These are phyloP conservation scores for Maudiozyma humilis DNA, from an alignment of 1,139 yeast species.

Conservation along the genomic window DNA sequence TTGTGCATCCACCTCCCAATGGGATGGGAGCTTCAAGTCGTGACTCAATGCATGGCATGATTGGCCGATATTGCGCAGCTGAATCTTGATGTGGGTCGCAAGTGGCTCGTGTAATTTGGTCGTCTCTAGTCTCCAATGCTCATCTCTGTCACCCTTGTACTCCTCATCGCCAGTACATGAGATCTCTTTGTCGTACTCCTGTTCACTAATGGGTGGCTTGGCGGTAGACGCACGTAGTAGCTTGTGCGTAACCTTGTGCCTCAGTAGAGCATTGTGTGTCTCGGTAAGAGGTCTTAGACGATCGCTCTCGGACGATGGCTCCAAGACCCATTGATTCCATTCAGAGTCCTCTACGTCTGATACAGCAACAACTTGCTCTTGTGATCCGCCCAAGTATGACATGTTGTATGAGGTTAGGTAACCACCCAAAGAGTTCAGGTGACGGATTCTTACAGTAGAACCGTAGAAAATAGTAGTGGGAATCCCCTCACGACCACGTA, in stretches of 20 bases:
- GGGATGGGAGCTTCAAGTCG: constrained; percentile 49
- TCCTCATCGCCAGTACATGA: constrained; percentile 50
- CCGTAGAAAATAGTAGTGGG: constrained; percentile 51
- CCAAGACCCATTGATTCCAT: constrained; percentile 64
- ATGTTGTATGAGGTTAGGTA: constrained; percentile 62
- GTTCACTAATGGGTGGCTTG: constrained; percentile 72
- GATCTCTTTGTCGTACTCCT: constrained; percentile 71
- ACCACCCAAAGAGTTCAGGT: constrained; percentile 47
- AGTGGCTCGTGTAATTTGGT: constrained; percentile 34
- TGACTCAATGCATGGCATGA: constrained; percentile 59
- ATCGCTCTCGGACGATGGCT: constrained; percentile 30
- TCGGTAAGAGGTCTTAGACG: constrained; percentile 38
- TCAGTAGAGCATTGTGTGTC: constrained; percentile 48
- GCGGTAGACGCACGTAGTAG: constrained; percentile 50
- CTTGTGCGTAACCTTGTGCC: constrained; percentile 54
- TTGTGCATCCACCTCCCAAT: constrained; percentile 62
- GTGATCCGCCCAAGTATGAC: constrained; percentile 46
- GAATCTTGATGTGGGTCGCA: constrained; percentile 46
- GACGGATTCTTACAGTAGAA: constrained; percentile 58
- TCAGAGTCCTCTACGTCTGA: constrained; percentile 43
- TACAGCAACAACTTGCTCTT: constrained; percentile 62
- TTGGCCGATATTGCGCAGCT: constrained; percentile 50
- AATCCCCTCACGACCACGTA: constrained; percentile 25
- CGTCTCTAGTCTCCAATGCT: constrained; percentile 39
- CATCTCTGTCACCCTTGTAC: constrained; percentile 42